Conservation (phyloP, 1,139 yeast species). For the Yamadazyma friedrichii region DNA sequence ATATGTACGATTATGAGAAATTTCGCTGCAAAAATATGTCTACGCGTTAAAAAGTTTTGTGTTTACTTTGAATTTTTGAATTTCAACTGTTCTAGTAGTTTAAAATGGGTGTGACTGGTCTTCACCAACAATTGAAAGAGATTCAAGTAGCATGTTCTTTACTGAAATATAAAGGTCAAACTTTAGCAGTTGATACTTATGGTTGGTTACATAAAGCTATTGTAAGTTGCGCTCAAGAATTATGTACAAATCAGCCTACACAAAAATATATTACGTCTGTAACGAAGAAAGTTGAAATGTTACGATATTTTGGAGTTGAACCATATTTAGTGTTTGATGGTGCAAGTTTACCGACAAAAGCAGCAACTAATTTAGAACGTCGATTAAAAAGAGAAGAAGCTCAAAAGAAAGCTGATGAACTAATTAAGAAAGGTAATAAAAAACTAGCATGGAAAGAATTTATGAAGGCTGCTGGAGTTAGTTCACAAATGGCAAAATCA, state of each 20-base stretch:
- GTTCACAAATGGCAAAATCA: constrained; percentile 88
- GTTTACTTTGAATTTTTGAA: no score
- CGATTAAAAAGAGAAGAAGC: constrained; percentile 56
- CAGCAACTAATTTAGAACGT: constrained; percentile 69
- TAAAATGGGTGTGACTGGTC: constrained; percentile 76
- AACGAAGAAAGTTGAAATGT: constrained; percentile 62
- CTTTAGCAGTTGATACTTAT: constrained; percentile 90
- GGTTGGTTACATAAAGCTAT: constrained; percentile 95
- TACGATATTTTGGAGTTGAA: constrained; percentile 64
- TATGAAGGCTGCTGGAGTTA: constrained; percentile 80
- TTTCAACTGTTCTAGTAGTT: no score
- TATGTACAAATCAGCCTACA: constrained; percentile 73
- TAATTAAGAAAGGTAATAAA: constrained; percentile 50
- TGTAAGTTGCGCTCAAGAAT: constrained; percentile 78
- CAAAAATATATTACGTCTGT: constrained; percentile 60
- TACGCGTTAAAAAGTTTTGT: no score
- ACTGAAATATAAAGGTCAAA: constrained; percentile 64
- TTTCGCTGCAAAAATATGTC: not conserved
- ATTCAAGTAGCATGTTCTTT: constrained; percentile 63
- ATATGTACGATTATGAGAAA: constrained; percentile 1
- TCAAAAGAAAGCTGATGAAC: constrained; percentile 51
- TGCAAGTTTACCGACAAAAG: constrained; percentile 77
- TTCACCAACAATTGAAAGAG: constrained; percentile 70
- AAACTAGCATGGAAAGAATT: constrained; percentile 65
- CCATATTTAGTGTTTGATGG: constrained; percentile 97